Evolutionary conservation across 768 basidiomycete species (phyloP).

Genomic region (Gymnopilus dilepis): DNA sequence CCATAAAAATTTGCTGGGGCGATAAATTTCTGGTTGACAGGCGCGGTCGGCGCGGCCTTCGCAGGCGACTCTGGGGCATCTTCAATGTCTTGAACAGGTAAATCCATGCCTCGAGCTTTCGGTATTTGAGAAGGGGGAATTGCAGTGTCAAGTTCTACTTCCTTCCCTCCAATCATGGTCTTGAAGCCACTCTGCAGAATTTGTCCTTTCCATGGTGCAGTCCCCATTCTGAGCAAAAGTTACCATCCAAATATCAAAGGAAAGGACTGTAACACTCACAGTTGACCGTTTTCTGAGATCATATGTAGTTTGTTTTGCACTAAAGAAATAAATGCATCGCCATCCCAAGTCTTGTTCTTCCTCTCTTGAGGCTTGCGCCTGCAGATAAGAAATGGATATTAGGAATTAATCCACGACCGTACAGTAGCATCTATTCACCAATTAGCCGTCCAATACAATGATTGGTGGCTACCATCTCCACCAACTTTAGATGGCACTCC

Average conservation of each 20-base stretch:
- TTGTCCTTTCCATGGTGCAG: conserved; percentile 63
- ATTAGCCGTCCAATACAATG: conserved; percentile 69
- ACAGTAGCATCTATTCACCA: conserved; percentile 43
- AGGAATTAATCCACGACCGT: background rate
- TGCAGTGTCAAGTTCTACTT: conserved; percentile 63
- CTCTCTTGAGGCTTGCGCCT: conserved; percentile 77
- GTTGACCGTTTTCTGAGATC: conserved; percentile 72
- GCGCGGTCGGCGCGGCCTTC: conserved; percentile 23
- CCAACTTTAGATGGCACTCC: background rate
- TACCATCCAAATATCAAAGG: background rate
- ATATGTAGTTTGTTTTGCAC: conserved; percentile 58
- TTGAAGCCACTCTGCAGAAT: conserved; percentile 51
- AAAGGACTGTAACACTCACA: conserved; percentile 48
- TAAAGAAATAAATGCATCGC: conserved; percentile 67
- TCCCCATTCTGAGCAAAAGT: conserved; percentile 55
- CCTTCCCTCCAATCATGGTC: conserved; percentile 58
- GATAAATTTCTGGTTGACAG: conserved; percentile 39
- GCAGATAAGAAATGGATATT: conserved; percentile 12
- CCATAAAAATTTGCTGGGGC: conserved; percentile 69
- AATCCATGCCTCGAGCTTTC: conserved; percentile 28
- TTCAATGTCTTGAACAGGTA: background rate
- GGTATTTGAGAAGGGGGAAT: conserved; percentile 60
- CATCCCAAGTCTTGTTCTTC: conserved; percentile 91
- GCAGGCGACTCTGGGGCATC: background rate
- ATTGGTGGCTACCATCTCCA: conserved; percentile 22